Percentiles rank a stretch among this genome's conserved stretches.
Conservation (phyloP, 2,329 filamentous ascomycete genomes). For the Xylaria sp. region DNA sequence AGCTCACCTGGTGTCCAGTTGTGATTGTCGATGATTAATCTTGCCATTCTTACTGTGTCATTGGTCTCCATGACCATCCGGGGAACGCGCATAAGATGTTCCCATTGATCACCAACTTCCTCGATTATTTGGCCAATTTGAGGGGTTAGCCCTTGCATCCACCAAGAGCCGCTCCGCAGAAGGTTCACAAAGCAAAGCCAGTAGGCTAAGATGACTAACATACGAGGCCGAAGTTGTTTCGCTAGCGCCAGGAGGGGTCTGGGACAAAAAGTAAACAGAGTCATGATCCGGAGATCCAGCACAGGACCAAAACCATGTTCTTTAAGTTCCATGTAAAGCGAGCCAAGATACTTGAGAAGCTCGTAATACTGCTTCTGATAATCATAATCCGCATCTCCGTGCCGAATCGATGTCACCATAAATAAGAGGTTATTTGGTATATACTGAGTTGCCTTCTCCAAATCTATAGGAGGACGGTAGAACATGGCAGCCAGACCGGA, state of each 20-base stretch:
- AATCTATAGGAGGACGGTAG: slow-evolving; percentile 59
- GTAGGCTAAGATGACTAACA: slow-evolving; percentile 63
- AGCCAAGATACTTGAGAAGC: slow-evolving; percentile 61
- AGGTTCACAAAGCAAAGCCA: slow-evolving; percentile 63
- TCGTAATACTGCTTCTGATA: slow-evolving; percentile 56
- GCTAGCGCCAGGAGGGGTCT: slow-evolving; percentile 57
- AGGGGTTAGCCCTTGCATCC: slow-evolving; percentile 59
- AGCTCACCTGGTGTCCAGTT: slow-evolving; percentile 53
- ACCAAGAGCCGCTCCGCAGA: slow-evolving; percentile 56
- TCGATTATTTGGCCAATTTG: slow-evolving; percentile 58
- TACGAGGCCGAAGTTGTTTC: slow-evolving; percentile 55
- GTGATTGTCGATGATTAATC: slow-evolving; percentile 57
- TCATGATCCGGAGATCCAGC: slow-evolving; percentile 61
- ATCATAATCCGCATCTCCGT: slow-evolving; percentile 55
- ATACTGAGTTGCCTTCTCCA: slow-evolving; percentile 53
- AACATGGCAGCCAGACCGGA: slow-evolving; percentile 61
- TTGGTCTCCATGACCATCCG: slow-evolving; percentile 51
- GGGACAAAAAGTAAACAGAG: slow-evolving; percentile 64
- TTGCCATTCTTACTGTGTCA: slow-evolving; percentile 52
- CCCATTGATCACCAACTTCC: slow-evolving; percentile 55
- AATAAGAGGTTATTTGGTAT: slow-evolving; percentile 61
- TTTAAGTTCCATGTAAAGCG: slow-evolving; percentile 61
- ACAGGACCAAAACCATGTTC: slow-evolving; percentile 56
- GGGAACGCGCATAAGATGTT: slow-evolving; percentile 55
- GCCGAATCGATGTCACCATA: slow-evolving; percentile 59